Evolutionary conservation across 495 filamentous ascomycete genomes (phyloP), one percentile per base, ranked within the genome.

Genomic region (Penicillium angulare): DNA sequence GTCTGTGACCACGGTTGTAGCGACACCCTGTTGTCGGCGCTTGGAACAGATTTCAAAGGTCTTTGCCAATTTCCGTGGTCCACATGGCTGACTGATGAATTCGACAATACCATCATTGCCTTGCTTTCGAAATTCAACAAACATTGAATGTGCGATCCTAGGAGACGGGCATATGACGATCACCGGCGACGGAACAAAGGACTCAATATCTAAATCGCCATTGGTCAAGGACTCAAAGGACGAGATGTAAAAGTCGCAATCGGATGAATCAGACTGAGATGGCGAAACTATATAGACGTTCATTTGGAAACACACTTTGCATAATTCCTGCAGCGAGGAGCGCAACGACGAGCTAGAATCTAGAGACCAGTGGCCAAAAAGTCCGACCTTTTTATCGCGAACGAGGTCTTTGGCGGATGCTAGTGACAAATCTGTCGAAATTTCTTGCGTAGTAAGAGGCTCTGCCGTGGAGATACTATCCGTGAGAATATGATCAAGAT

Each of bases 71-170:
- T 69, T 69, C 5, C 52, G 49, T 0, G 66, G 66, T 7, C 66
- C 66, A 47, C 63, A 69, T 7, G 66, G 66, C 36, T 69, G 66
- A 29, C 64, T 67, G 39, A 69, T 61, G 22, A 66, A 68, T 20
- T 68, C 63, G 15, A 64, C 50, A 10, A 56, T 32, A 0, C 47
- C 12, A 9, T 34, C 12, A n/a, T 57, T 17, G 1, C 21, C 36
- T 5, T 36, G 49, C 18, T 48, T 57, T 15, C 6, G 55, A 36
- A 55, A 46, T 27, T 57, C 62, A n/a, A n/a, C n/a, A n/a, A n/a
- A n/a, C 57, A 68, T 50, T 24, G 32, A 35, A 33, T 68, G 66
- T 2, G 66, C 66, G 33, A 48, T 52, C 31, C 61, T 55, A 0
- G 66, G 66, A 0, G 58, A 63, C 8, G 58, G 59, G 39, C 63